A percentile compares a stretch with the other conserved stretches of the same genome.
Conservation (phyloP, 495 filamentous ascomycete species). For the Neurospora sp. region DNA sequence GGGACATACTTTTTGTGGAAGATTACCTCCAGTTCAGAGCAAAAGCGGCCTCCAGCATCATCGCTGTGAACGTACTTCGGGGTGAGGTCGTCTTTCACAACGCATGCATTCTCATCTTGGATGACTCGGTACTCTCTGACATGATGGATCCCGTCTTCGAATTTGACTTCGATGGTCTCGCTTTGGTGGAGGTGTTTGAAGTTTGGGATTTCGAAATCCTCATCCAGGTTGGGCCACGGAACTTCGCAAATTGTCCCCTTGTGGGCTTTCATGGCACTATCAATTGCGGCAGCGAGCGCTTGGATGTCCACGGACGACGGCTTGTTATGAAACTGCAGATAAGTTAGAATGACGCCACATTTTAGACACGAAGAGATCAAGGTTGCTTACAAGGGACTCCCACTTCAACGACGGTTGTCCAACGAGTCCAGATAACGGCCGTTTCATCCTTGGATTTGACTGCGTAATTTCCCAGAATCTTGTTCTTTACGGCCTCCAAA, state of each 20-base stretch:
- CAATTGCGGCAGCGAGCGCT: not conserved
- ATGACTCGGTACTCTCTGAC: not conserved
- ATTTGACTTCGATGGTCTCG: not conserved
- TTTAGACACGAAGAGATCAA: not conserved
- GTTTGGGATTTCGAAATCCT: fast-evolving
- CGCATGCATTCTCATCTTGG: not conserved
- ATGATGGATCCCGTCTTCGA: fast-evolving
- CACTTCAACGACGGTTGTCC: not conserved
- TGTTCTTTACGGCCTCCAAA: not conserved
- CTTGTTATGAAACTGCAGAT: not conserved
- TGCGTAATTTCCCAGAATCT: not conserved
- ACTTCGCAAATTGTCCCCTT: not conserved
- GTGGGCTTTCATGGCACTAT: not conserved
- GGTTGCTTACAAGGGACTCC: not conserved
- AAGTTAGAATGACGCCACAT: not conserved
- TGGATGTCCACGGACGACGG: not conserved
- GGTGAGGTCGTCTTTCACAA: not conserved
- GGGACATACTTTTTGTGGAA: not conserved
- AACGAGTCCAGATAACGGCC: not conserved
- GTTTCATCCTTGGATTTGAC: not conserved
- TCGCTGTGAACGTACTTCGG: fast-evolving
- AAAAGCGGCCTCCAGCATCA: not conserved
- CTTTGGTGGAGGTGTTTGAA: not conserved
- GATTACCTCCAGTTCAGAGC: not conserved
- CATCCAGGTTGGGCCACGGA: not conserved